Base-by-base conservation (phyloP, 1,284 basidiomycete genomes). In the Ceratobasidium sp. region DNA sequence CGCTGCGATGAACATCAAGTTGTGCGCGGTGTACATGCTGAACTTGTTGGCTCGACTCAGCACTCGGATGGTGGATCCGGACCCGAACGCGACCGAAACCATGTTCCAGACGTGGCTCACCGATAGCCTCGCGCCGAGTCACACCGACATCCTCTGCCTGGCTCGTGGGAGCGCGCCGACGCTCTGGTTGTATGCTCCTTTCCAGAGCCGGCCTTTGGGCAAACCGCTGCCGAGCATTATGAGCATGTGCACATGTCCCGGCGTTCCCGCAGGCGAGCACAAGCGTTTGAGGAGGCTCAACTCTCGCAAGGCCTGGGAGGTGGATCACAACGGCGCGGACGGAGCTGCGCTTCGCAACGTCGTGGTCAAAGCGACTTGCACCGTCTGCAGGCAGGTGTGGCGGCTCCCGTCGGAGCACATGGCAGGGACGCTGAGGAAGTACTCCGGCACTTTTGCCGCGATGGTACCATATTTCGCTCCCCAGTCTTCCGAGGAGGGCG, bases 111-210 rank as follows among this genome's bases (percentile, higher is more conserved):
- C 19, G 13, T 72, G 69, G 69, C 5, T 72, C 9, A 13, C 41
- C 6, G 69, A 72, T n/a, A 62, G 43, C 31, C 19, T 62, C 9
- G 56, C 56, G 2, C 22, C 41, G 14, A 49, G 39, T 14, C 69
- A 72, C 56, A 24, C 69, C 14, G 58, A 72, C 31, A 22, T 72
- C 0, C 43, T 72, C 2, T 39, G 39, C 13, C 16, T 59, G 19
- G 27, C 69, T 24, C 41, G 19, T 0, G 31, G 27, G 7, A 2
- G 34, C 0, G 41, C 3, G n/a, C 46, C 69, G 14, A 27, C 22
- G 43, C 22, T 72, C 6, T 72, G 69, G 69, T 19, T 62, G 11
- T 72, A 62, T 48, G 69, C 69, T 0, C 69, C 69, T 1, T 72
- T 72, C 48, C 56, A 62, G 19, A 72, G 69, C 19, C 56, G 69